Conservation (phyloP, 1,284 basidiomycete species). For the Phlebopus sp. region DNA sequence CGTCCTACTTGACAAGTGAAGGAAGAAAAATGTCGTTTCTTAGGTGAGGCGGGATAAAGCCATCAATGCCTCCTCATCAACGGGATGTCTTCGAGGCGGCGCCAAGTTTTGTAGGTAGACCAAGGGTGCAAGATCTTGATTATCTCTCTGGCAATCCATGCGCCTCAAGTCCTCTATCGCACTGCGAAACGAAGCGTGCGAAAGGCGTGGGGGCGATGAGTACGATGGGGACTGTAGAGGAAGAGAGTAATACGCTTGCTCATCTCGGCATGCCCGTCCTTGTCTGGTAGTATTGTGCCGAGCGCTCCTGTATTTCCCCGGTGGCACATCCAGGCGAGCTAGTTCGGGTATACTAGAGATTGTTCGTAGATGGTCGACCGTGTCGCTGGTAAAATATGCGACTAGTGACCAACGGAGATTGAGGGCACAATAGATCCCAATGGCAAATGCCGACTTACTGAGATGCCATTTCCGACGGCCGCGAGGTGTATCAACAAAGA, state of each 20-base stretch:
- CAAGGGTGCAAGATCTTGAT: slow-evolving; percentile 48
- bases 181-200: slow-evolving; percentile 12
- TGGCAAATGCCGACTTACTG: slow-evolving; percentile 44
- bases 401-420: slow-evolving; percentile 38
- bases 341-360: slow-evolving; percentile 59
- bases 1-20: neutral
- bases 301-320: slow-evolving; percentile 61
- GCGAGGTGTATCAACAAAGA: slow-evolving; percentile 58
- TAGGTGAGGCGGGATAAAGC: slow-evolving; percentile 36
- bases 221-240: slow-evolving; percentile 32
- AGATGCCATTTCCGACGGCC: slow-evolving; percentile 77
- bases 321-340: slow-evolving; percentile 51
- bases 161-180: slow-evolving; percentile 2
- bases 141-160: slow-evolving; percentile 16
- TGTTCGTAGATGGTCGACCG: slow-evolving; percentile 51
- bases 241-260: slow-evolving; percentile 12
- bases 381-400: slow-evolving; percentile 68
- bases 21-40: slow-evolving; percentile 14
- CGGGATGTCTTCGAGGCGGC: slow-evolving; percentile 48
- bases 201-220: slow-evolving; percentile 26
- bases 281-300: slow-evolving; percentile 40
- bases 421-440: neutral
- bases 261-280: slow-evolving; percentile 23
- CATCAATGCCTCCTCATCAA: slow-evolving; percentile 61
- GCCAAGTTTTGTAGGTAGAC: slow-evolving; percentile 51